Percentiles rank a stretch among this genome's conserved stretches.
phyloP scores from a whole-genome alignment of 1,284 basidiomycete species.

The Cystobasidium sp. region DNA sequence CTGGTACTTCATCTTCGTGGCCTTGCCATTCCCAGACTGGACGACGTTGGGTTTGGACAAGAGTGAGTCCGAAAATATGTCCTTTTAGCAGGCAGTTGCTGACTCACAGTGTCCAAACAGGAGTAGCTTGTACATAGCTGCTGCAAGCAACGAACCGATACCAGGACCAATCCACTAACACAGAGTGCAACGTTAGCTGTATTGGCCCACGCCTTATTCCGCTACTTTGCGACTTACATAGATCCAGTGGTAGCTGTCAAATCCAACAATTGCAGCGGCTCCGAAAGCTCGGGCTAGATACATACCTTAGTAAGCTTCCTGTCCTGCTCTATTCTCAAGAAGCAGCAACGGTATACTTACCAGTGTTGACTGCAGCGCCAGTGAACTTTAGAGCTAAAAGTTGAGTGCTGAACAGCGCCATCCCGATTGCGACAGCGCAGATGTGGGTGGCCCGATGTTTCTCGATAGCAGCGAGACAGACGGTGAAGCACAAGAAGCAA shows the following conservation, averaged over 20 bases:
- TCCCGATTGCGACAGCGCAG: slow-evolving; percentile 46
- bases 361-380: slow-evolving; percentile 46
- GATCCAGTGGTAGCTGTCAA: slow-evolving; percentile 66
- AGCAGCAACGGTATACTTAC: not conserved
- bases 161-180: slow-evolving; percentile 19
- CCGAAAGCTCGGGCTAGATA: slow-evolving; percentile 48
- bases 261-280: slow-evolving; percentile 54
- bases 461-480: slow-evolving; percentile 46
- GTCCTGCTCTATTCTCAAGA: not conserved
- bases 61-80: not conserved
- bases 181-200: not conserved
- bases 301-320: not conserved
- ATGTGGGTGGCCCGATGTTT: slow-evolving; percentile 43
- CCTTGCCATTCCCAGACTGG: slow-evolving; percentile 6
- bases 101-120: not conserved
- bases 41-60: not conserved
- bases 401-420: slow-evolving; percentile 47
- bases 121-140: slow-evolving; percentile 23
- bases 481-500: slow-evolving; percentile 54
- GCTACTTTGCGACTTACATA: too few species aligned
- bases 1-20: slow-evolving; percentile 8
- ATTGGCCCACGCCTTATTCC: too few species aligned
- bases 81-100: not conserved
- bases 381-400: slow-evolving; percentile 46
- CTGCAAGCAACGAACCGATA: slow-evolving; percentile 12